Percentiles rank a stretch among this genome's conserved stretches.
These are phyloP conservation scores for Exserohilum turcica DNA, from an alignment of 2,329 filamentous ascomycete genomes.

Conservation along the genomic window DNA sequence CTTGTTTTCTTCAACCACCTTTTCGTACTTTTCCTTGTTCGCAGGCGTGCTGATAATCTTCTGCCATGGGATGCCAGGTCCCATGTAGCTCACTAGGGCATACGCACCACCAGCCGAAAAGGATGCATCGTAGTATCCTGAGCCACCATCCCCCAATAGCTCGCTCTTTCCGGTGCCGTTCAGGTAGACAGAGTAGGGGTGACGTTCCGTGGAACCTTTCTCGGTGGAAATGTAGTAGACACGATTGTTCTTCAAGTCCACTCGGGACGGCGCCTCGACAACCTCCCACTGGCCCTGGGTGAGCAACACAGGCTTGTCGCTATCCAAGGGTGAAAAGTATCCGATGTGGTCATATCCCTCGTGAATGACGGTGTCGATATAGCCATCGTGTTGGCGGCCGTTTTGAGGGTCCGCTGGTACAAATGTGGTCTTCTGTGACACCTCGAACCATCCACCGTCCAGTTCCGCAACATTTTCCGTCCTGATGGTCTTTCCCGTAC, in stretches of 20 bases:
- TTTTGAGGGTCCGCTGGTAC: conserved; percentile 81
- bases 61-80: conserved; percentile 87
- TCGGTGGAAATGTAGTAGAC: conserved; percentile 92
- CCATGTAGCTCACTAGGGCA: conserved; percentile 80
- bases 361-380: conserved; percentile 87
- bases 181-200: conserved; percentile 87
- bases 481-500: conserved; percentile 78
- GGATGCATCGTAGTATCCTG: conserved; percentile 80
- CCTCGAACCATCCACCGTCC: conserved; percentile 98
- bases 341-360: conserved; percentile 88
- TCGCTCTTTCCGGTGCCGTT: conserved; percentile 75
- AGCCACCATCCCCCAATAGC: conserved; percentile 72
- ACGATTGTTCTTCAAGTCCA: conserved; percentile 82
- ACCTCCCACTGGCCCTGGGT: conserved; percentile 94
- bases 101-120: conserved; percentile 86
- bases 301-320: conserved; percentile 78
- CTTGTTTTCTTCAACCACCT: conserved; percentile 78
- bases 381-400: conserved; percentile 81
- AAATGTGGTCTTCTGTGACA: conserved; percentile 82
- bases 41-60: conserved; percentile 84
- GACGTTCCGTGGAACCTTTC: conserved; percentile 84
- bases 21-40: conserved; percentile 66
- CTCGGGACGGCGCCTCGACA: conserved; percentile 77
- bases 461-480: conserved; percentile 78
- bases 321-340: conserved; percentile 90